A percentile compares a stretch with the other conserved stretches of the same genome.
Conservation (phyloP, 768 basidiomycete genomes). For the Serendipita sp. region DNA sequence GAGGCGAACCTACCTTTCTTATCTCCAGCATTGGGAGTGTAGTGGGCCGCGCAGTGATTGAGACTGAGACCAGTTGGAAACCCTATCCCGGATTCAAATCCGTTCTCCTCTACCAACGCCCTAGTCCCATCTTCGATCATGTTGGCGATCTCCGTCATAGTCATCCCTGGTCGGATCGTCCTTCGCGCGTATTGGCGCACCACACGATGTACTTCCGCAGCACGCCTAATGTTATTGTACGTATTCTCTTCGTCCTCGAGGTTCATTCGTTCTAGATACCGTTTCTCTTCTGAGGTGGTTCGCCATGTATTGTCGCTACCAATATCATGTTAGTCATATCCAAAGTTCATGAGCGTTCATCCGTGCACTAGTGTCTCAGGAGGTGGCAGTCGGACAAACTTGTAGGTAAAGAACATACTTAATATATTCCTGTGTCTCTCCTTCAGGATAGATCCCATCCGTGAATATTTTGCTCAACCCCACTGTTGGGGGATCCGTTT, state of each 20-base stretch:
- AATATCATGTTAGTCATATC: not conserved
- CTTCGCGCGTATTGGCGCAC: slow-evolving; percentile 71
- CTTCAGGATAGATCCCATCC: slow-evolving; percentile 75
- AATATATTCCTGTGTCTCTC: slow-evolving; percentile 80
- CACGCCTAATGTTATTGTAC: slow-evolving; percentile 79
- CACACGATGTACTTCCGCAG: slow-evolving; percentile 89
- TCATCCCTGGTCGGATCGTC: slow-evolving; percentile 81
- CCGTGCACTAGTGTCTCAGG: not conserved
- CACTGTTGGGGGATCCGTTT: slow-evolving; percentile 83
- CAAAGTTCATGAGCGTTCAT: not conserved
- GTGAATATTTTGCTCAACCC: slow-evolving; percentile 81
- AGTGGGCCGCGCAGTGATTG: slow-evolving; percentile 94
- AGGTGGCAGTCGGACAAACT: not conserved
- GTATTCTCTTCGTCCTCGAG: slow-evolving; percentile 71
- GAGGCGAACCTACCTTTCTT: slow-evolving; percentile 40
- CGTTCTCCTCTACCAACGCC: slow-evolving; percentile 81
- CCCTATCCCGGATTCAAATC: slow-evolving; percentile 71
- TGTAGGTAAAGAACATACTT: slow-evolving; percentile 21
- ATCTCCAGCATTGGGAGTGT: slow-evolving; percentile 87
- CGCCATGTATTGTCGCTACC: slow-evolving; percentile 48
- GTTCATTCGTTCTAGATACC: slow-evolving; percentile 58
- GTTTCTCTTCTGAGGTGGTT: slow-evolving; percentile 79
- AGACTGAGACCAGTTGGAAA: slow-evolving; percentile 92
- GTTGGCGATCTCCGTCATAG: slow-evolving; percentile 85
- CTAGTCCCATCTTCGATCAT: slow-evolving; percentile 85